Conservation (phyloP, 2,329 filamentous ascomycete species). For the Scopulariopsis brevicaulis region DNA sequence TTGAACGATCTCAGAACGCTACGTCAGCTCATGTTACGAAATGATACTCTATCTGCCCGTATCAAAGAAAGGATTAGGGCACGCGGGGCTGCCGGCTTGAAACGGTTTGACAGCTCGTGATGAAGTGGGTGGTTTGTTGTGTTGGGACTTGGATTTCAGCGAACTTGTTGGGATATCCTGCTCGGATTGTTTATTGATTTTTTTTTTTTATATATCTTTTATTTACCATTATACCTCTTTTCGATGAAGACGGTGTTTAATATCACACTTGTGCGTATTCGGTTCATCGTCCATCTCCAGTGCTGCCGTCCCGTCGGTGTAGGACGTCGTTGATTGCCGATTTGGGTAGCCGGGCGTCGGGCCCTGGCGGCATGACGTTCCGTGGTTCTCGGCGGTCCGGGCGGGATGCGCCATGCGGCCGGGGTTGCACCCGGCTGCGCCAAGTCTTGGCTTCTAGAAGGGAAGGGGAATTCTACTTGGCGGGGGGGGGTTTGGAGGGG, state of each 20-base stretch:
- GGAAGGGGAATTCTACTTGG: background rate
- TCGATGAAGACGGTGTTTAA: background rate
- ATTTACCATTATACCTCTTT: background rate
- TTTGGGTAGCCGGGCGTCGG: too few relatives aligned
- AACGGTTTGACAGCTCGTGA: background rate
- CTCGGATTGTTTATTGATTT: background rate
- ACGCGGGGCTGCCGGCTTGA: background rate
- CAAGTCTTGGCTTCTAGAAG: background rate
- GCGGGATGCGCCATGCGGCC: background rate
- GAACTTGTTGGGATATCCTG: background rate
- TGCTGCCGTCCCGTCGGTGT: background rate
- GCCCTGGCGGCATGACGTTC: too few relatives aligned
- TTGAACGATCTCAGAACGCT: background rate
- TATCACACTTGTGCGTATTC: background rate
- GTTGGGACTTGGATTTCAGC: background rate
- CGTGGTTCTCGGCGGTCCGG: background rate
- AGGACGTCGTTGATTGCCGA: background rate
- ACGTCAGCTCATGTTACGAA: background rate
- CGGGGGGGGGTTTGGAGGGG: too few relatives aligned
- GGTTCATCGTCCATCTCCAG: background rate
- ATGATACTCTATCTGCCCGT: background rate
- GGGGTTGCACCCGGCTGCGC: background rate
- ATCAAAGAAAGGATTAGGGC: background rate
- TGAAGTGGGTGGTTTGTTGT: background rate
- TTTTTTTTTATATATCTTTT: background rate